Evolutionary conservation across 371 early-diverging fungal species (phyloP), one percentile per base, ranked within the genome.

Genomic region (Rozella allomycis): DNA sequence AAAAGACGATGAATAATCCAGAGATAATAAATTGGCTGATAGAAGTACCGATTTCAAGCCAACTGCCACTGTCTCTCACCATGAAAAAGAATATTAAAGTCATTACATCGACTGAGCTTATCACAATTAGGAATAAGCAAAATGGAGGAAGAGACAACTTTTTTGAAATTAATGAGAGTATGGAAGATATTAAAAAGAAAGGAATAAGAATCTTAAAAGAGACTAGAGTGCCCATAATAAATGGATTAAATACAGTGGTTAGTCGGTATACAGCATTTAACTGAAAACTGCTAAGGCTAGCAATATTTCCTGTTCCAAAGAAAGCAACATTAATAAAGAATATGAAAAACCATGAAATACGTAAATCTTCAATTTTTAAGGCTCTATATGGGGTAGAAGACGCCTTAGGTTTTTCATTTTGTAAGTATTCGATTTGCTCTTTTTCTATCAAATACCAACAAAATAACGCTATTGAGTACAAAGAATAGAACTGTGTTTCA

Each of bases 11-110:
- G n/a, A n/a, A n/a, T n/a, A n/a, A n/a, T n/a, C n/a, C n/a, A n/a
- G n/a, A n/a, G n/a, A 60, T 60, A 19, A 54, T 39, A 41, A 54
- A 60, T 32, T 56, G 60, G 11, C 75, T 75, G 42, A 91, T 87
- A 29, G 77, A 75, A 21, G 83, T 82, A n/a, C 90, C 93, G 40
- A 91, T 88, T 46, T 88, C 93, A 18, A 91, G 57, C 93, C 93
- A 88, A 33, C 74, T 72, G 18, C 93, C 93, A 41, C 71, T 63
- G 47, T 88, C 90, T 13, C 72, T 50, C 4, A 91, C 88, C 33
- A 84, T 56, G 44, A 73, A 91, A 48, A 91, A 91, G 41, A 91
- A 91, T 53, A 84, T 81, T 36, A 91, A 65, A 0, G 93, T 87
- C 68, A 83, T 80, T 2, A 86, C 57, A 49, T 91, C 93, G 1